A percentile compares a stretch with the other conserved stretches of the same genome.
These are phyloP conservation scores for Aplosporella prunicola DNA, from an alignment of 2,329 filamentous ascomycete species.

Conservation along the genomic window DNA sequence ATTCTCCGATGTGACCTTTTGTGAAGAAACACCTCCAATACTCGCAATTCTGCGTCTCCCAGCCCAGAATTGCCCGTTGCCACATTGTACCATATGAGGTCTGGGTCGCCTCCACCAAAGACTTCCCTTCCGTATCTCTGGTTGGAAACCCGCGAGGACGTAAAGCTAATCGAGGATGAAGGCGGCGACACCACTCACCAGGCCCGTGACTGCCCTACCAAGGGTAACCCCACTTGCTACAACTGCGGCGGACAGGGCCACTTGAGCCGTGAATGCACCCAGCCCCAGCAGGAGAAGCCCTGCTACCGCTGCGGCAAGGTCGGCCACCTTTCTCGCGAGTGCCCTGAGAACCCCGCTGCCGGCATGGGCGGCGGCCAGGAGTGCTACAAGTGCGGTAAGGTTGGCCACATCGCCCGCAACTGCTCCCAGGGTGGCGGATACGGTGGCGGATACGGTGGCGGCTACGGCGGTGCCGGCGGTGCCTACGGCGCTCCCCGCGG, in stretches of 20 bases:
- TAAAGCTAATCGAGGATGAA: conserved; percentile 17
- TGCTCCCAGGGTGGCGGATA: conserved; percentile 56
- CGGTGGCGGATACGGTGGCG: conserved; percentile 34
- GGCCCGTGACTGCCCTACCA: conserved; percentile 42
- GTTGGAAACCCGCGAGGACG: conserved; percentile 12
- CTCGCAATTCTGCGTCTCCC: conserved; percentile 1
- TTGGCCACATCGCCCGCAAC: conserved; percentile 92
- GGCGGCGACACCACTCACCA: conserved; percentile 42
- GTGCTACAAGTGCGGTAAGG: conserved; percentile 98
- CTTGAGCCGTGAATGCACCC: conserved; percentile 73
- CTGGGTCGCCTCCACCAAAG: not conserved
- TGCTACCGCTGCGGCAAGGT: conserved; percentile 67
- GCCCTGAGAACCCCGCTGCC: conserved; percentile 47
- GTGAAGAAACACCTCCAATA: conserved; percentile 1
- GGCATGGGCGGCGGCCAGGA: conserved; percentile 47
- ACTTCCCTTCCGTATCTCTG: not conserved
- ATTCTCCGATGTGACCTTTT: conserved; percentile 7
- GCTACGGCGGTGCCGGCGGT: conserved; percentile 39
- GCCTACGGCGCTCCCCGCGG: conserved; percentile 39
- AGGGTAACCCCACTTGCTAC: conserved; percentile 41
- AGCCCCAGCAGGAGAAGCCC: conserved; percentile 75
- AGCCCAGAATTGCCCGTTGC: not conserved
- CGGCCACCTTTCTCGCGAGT: conserved; percentile 89
- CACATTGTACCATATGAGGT: not conserved
- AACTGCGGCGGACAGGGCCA: conserved; percentile 42